phyloP scores from a whole-genome alignment of 2,329 filamentous ascomycete species.

The Diaporthe ampelina region DNA sequence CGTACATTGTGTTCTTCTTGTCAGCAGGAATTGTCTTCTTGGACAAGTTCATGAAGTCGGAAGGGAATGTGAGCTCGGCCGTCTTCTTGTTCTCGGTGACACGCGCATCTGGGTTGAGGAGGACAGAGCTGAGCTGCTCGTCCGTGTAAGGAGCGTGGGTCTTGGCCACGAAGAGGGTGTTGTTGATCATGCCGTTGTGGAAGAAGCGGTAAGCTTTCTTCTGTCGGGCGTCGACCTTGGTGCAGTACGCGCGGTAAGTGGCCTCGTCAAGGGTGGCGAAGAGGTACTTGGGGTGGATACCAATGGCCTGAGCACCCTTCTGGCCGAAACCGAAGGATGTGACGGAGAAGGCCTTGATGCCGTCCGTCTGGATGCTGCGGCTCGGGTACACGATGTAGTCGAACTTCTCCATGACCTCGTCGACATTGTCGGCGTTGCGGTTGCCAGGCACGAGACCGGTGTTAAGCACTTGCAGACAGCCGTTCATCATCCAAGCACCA shows the following conservation, averaged over 20 bases:
- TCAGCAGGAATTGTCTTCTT: slow-evolving; percentile 65
- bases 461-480: slow-evolving; percentile 95
- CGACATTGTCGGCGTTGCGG: slow-evolving; percentile 97
- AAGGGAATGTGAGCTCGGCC: slow-evolving; percentile 79
- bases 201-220: slow-evolving; percentile 99
- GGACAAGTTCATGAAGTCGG: slow-evolving; percentile 75
- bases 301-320: slow-evolving; percentile 97
- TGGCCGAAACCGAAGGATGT: slow-evolving; percentile 99
- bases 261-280: slow-evolving; percentile 93
- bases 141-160: slow-evolving; percentile 90
- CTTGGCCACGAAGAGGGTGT: slow-evolving; percentile 97
- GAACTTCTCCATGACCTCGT: slow-evolving; percentile 96
- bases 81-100: slow-evolving; percentile 90
- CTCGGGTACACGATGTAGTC: slow-evolving; percentile 98
- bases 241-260: slow-evolving; percentile 85
- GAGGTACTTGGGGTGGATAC: slow-evolving; percentile 96
- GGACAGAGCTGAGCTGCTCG: slow-evolving; percentile 86
- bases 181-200: slow-evolving; percentile 98
- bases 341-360: slow-evolving; percentile 98
- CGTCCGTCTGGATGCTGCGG: slow-evolving; percentile 95
- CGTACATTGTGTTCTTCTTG: slow-evolving; percentile 74
- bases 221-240: slow-evolving; percentile 91
- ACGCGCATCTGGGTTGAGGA: slow-evolving; percentile 93
- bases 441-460: slow-evolving; percentile 95
- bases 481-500: slow-evolving; percentile 99